phyloP scores from a whole-genome alignment of 257 asterid genomes.

The Fraxinus quadrangulata region DNA sequence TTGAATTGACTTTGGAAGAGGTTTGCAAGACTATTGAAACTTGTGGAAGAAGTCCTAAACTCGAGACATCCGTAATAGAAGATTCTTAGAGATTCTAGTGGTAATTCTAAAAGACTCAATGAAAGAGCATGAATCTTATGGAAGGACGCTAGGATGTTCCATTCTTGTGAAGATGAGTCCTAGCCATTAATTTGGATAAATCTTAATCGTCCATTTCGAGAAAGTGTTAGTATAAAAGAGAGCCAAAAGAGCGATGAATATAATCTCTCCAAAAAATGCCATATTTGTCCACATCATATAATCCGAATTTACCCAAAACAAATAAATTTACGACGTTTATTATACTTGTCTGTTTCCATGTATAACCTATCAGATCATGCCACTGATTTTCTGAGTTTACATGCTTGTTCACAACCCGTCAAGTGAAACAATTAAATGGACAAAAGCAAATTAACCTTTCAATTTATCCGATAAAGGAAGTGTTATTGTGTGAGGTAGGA shows the following conservation, averaged over 20 bases:
- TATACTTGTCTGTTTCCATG: not conserved
- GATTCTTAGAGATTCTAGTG: no score
- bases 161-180: no score
- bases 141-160: no score
- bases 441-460: conserved; percentile 20
- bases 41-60: no score
- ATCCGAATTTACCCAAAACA: not conserved
- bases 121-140: no score
- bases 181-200: no score
- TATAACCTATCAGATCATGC: conserved; percentile 27
- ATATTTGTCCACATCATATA: not conserved
- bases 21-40: no score
- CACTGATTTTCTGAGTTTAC: conserved; percentile 16
- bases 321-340: not conserved
- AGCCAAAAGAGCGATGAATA: not conserved
- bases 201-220: no score
- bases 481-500: not conserved
- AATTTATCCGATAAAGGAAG: conserved; percentile 1
- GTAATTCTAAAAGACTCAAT: no score
- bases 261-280: not conserved
- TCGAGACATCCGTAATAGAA: no score
- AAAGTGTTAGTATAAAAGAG: not conserved
- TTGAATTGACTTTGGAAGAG: no score
- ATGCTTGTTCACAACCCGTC: conserved; percentile 20
- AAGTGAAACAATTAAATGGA: conserved; percentile 12